Evolutionary conservation across 2,329 filamentous ascomycete species (phyloP), one percentile per base, ranked within the genome.

Genomic region (Simplicillium sp.): DNA sequence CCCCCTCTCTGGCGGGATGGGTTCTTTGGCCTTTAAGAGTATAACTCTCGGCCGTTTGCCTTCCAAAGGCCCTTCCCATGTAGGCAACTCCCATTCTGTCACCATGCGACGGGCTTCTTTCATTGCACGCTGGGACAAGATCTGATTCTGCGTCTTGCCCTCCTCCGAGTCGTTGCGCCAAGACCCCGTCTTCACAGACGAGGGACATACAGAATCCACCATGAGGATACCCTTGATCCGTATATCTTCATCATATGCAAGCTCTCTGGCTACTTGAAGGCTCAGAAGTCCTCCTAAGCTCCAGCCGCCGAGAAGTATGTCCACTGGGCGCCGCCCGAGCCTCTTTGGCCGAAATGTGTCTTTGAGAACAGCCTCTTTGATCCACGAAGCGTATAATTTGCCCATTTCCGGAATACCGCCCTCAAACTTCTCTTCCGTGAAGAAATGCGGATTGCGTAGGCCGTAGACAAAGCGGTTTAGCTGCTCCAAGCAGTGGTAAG

Each of bases 321-420:
- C 49, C 12, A 54, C 48, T 13, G 37, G 40, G 7, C 11, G 40
- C 48, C 53, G 34, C 55, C 59, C 36, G 55, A 50, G 11, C 25
- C 46, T 49, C 42, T 47, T 49, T 32, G 44, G 46, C 2, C 55
- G 56, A 18, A 64, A 62, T 9, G 49, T 46, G 2, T 47, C 35
- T 2, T 53, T 43, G 0, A 55, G 48, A 3, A 73, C 50, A 1
- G 59, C 52, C 16, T 54, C 46, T 25, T 59, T 62, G 43, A 80
- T 66, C 42, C 70, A 60, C 3, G 48, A 46, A 29, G 68, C 58
- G 48, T 80, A 80, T 7, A 67, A 53, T 2, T 57, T 50, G 0
- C 68, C 75, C 73, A 80, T 78, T 49, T 76, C 68, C 1, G 63
- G 57, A 11, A 80, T 52, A 3, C 74, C 71, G 28, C 71, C 73